These are phyloP conservation scores for Glarea lozoyensis DNA, from an alignment of 495 filamentous ascomycete genomes.

Conservation along the genomic window DNA sequence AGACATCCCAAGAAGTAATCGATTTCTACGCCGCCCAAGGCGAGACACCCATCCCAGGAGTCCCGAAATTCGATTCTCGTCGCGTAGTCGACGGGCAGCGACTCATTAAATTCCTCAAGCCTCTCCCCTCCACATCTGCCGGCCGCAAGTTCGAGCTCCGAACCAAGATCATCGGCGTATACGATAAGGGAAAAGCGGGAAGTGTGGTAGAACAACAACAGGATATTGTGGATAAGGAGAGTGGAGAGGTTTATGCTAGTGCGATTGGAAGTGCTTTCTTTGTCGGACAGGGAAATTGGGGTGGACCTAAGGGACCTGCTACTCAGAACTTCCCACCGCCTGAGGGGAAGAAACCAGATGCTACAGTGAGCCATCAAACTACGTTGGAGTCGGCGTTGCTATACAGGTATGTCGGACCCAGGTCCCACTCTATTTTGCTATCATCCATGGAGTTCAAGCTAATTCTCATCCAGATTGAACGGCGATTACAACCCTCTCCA, in stretches of 20 bases:
- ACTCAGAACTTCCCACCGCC: slow-evolving; percentile 69
- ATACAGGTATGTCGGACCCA: slow-evolving; percentile 43
- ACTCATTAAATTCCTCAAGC: slow-evolving; percentile 66
- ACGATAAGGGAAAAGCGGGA: slow-evolving; percentile 83
- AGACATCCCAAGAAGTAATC: slow-evolving; percentile 65
- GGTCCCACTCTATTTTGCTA: neutral
- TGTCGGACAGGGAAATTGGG: slow-evolving; percentile 80
- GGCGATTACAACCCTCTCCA: slow-evolving; percentile 92
- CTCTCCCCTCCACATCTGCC: slow-evolving; percentile 60
- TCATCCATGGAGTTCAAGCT: slow-evolving; percentile 7
- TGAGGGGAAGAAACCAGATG: slow-evolving; percentile 62
- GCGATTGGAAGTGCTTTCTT: slow-evolving; percentile 64
- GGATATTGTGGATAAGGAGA: slow-evolving; percentile 59
- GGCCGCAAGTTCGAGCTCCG: slow-evolving; percentile 70
- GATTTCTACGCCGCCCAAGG: slow-evolving; percentile 70
- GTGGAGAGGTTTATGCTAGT: slow-evolving; percentile 63
- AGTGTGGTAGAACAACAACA: slow-evolving; percentile 76
- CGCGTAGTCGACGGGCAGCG: slow-evolving; percentile 83
- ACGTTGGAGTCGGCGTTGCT: slow-evolving; percentile 62
- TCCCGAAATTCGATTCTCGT: slow-evolving; percentile 67
- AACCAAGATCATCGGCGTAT: slow-evolving; percentile 75
- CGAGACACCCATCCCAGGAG: slow-evolving; percentile 56
- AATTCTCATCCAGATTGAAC: slow-evolving; percentile 45
- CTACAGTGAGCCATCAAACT: slow-evolving; percentile 57
- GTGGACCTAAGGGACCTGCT: slow-evolving; percentile 80